Base-by-base conservation (phyloP, 257 asterid genomes). In the Nicotiana knightiana region DNA sequence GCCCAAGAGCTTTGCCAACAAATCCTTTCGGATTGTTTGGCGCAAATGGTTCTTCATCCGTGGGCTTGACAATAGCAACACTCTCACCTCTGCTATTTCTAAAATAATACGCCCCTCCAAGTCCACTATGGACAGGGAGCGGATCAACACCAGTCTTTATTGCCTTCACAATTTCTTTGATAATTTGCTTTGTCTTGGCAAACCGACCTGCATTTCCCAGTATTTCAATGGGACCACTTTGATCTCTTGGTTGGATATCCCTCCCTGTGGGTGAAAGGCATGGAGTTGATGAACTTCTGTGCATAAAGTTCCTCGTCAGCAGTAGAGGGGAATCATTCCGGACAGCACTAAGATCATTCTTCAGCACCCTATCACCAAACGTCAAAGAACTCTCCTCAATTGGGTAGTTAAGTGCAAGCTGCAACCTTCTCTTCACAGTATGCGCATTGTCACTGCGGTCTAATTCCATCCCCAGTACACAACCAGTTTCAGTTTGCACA, bases 11-110 rank as follows among this genome's bases (percentile, higher is more conserved):
- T 82, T 94, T 96, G 43, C 99, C 99, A 46, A 93, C 92, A 87
- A 96, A 96, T 63, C 99, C 99, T 88, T 96, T 96, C 0, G 99
- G 99, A 76, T 96, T 96, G 84, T 96, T 94, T 0, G 99, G 99
- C 5, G 99, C 99, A 81, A 90, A 96, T 10, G 99, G 99, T 58
- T 96, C 99, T 84, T 96, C 99, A 75, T 96, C 99, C 0, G 97
- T 96, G 51, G 99, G 99, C 92, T 96, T 96, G 82, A 96, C 99
- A 76, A 96, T 93, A 64, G 98, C 98, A 43, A 96, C 94, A 85
- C 89, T 89, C 88, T 93, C 97, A 13, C 99, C 99, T 76, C 93
- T 81, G 71, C 80, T 87, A 82, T 96, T 93, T 84, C 97, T 84
- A 81, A 96, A 96, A 87, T 85, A 93, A 80, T 96, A 96, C 0